Evolutionary conservation across 73 alveolate genomes (phyloP).

Genomic region (Loxodes magnus): DNA sequence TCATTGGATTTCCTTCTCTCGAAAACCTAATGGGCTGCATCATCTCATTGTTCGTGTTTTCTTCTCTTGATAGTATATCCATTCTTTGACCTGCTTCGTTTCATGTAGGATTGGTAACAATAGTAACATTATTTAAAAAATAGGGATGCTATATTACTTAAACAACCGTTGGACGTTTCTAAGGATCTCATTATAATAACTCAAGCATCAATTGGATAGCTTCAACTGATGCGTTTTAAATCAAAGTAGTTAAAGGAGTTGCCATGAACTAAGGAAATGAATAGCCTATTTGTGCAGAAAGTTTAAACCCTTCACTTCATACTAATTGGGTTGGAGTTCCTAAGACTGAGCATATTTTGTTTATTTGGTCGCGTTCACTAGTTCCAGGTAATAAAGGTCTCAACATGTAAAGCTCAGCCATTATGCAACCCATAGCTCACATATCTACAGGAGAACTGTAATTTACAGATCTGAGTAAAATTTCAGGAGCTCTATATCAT

Average conservation of each 20-base stretch:
- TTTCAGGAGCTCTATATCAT: conserved; percentile 99
- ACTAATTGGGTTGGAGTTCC: conserved; percentile 89
- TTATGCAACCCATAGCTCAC: conserved; percentile 96
- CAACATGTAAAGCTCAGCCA: conserved; percentile 96
- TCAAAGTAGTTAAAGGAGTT: conserved; percentile 34
- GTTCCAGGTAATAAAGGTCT: conserved; percentile 95
- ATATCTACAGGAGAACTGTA: conserved; percentile 99
- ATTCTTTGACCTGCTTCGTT: no score
- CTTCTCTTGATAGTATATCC: no score
- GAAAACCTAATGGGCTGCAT: no score
- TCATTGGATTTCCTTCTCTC: no score
- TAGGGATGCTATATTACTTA: conserved; percentile 72
- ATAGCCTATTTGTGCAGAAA: conserved; percentile 68
- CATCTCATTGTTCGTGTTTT: no score
- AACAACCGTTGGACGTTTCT: conserved; percentile 85
- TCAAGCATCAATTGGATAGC: conserved; percentile 77
- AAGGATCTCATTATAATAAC: conserved; percentile 93
- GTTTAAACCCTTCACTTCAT: conserved; percentile 93
- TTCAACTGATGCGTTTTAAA: conserved; percentile 77
- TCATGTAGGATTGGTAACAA: neutral
- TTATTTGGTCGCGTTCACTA: conserved; percentile 94
- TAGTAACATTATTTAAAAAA: conserved; percentile 41
- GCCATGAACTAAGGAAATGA: conserved; percentile 68
- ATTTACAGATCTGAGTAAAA: conserved; percentile 75
- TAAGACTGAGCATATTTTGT: conserved; percentile 93